phyloP scores from a whole-genome alignment of 305 asterid genomes.

The Solanum chacoense region DNA sequence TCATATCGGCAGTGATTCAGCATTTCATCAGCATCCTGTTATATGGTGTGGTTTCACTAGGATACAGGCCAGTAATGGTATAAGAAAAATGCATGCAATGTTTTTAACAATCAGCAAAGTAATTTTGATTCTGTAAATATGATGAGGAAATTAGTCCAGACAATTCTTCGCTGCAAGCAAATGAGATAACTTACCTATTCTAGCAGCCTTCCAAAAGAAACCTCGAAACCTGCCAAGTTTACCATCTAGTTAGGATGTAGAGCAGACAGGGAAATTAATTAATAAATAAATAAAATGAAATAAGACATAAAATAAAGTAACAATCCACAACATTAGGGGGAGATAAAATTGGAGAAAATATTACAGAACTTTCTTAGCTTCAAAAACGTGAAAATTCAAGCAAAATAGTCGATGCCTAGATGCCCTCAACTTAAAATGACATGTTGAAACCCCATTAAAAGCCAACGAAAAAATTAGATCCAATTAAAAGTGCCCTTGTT shows the following conservation, averaged over 20 bases:
- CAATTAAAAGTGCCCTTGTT: not conserved
- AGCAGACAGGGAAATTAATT: not conserved
- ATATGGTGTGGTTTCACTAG: not conserved
- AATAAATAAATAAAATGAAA: not conserved
- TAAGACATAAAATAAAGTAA: not conserved
- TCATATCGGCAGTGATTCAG: not conserved
- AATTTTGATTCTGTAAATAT: not conserved
- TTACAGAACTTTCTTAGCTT: not conserved
- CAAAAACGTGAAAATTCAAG: not conserved
- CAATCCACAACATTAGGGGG: not conserved
- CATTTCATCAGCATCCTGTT: not conserved
- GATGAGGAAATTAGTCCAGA: not conserved
- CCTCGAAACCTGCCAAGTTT: constrained; percentile 69
- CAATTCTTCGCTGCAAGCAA: not conserved
- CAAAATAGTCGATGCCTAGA: not conserved
- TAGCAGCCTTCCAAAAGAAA: constrained; percentile 85
- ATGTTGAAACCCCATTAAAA: not conserved
- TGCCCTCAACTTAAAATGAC: not conserved
- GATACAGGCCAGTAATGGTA: not conserved
- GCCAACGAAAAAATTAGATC: not conserved
- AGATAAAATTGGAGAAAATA: not conserved
- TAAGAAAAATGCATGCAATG: not conserved
- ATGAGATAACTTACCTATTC: constrained; percentile 43
- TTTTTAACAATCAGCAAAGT: not conserved
- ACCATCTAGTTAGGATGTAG: constrained; percentile 13